Base-by-base conservation (phyloP, 2,329 filamentous ascomycete genomes). In the Xylariales sp. region DNA sequence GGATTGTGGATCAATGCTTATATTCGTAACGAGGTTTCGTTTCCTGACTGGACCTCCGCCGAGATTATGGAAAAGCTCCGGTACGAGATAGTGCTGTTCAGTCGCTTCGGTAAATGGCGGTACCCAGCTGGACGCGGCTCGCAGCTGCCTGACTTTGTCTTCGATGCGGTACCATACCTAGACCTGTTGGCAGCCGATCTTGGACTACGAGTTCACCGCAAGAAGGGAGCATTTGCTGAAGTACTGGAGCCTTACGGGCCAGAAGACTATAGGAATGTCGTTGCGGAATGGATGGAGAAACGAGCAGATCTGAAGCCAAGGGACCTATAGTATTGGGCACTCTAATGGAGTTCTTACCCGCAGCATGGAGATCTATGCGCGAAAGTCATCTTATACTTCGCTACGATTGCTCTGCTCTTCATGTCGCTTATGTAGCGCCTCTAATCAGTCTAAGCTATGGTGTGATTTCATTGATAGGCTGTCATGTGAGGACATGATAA, bases 91-190 rank as follows among this genome's bases (percentile, higher is more conserved):
- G 72, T 81, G 18, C 63, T 88, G 34, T 71, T 84, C 54, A 80
- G 74, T 15, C 77, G 84, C 27, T 91, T 84, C 56, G 82, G 82
- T 4, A 78, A 73, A 48, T 83, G 82, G 74, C 71, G 86, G 19
- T 86, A 85, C 51, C 78, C 82, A 1, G 72, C 67, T 3, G 84
- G 84, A 0, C 81, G 78, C 53, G 84, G 84, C 1, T 68, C 66
- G 28, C 72, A 69, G 54, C 69, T 74, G 44, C 82, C 82, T 0
- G 84, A 87, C 57, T 82, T 89, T 49, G 80, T 86, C 14, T 90
- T 91, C 54, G 87, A 93, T 58, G 75, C 75, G 0, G 58, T 91
- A 40, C 84, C 84, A 4, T 93, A 88, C 44, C 57, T 88, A 14
- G 86, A 90, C 59, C 53, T 82, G 53, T 58, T 91, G 54, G 56